phyloP scores from a whole-genome alignment of 306 rosid species.

The Morella rubra region DNA sequence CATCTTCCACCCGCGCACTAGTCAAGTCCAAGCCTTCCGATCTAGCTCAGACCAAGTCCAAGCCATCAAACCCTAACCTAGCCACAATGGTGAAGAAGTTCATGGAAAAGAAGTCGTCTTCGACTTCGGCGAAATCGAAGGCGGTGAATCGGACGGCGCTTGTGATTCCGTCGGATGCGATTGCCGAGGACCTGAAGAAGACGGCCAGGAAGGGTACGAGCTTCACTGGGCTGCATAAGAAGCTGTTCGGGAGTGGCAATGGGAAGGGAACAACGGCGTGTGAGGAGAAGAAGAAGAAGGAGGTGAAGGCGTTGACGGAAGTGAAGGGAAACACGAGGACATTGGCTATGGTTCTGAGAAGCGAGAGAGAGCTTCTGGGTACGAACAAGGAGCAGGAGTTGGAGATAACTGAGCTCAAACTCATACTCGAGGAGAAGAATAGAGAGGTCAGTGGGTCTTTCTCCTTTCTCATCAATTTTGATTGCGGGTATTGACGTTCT shows the following conservation, averaged over 20 bases:
- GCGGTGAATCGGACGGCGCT: constrained; percentile 32
- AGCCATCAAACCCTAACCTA: constrained; percentile 56
- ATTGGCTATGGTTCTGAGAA: constrained; percentile 82
- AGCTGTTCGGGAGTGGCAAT: constrained; percentile 54
- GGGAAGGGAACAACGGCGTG: constrained; percentile 33
- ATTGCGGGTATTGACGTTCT: not conserved
- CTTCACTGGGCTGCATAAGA: constrained; percentile 63
- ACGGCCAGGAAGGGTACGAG: constrained; percentile 54
- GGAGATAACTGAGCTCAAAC: constrained; percentile 59
- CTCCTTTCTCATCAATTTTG: not conserved
- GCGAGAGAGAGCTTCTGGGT: constrained; percentile 88
- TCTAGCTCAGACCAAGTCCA: constrained; percentile 28
- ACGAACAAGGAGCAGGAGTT: constrained; percentile 63
- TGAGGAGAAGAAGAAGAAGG: constrained; percentile 43
- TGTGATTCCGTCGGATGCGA: constrained; percentile 61
- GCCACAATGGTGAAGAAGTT: constrained; percentile 71
- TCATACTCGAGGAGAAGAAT: constrained; percentile 60
- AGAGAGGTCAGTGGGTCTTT: constrained; percentile 49
- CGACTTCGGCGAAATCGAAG: constrained; percentile 32
- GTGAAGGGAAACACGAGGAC: constrained; percentile 90
- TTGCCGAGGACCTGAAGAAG: constrained; percentile 69
- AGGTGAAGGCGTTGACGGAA: constrained; percentile 86
- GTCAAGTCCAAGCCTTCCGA: constrained; percentile 55
- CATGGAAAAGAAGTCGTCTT: constrained; percentile 53
- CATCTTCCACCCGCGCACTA: constrained; percentile 59